Evolutionary conservation across 2,329 filamentous ascomycete species (phyloP).

Genomic region (Westerdykella aurantiaca): DNA sequence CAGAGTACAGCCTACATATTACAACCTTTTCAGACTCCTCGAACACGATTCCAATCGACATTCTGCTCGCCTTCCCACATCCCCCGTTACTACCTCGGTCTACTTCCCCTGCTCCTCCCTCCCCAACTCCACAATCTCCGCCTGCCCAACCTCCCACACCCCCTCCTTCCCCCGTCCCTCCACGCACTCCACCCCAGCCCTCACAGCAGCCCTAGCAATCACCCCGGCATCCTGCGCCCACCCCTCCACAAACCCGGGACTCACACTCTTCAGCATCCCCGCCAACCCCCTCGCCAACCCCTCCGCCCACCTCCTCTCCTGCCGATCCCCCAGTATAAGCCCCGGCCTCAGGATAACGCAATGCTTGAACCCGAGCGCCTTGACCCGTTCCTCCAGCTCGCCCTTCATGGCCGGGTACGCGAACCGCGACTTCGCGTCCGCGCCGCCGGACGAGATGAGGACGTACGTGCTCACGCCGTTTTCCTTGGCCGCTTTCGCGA

Average conservation of each 20-base stretch:
- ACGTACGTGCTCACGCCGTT: constrained; percentile 60
- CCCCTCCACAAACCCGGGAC: constrained; percentile 51
- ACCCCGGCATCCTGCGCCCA: constrained; percentile 69
- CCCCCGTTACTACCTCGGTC: no score
- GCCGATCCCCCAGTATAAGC: constrained; percentile 65
- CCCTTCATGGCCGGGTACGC: constrained; percentile 70
- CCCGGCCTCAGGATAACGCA: constrained; percentile 71
- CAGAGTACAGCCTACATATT: no score
- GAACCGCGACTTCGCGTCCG: constrained; percentile 49
- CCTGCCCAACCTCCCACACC: constrained; percentile 55
- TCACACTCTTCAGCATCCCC: constrained; percentile 46
- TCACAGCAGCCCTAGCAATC: constrained; percentile 63
- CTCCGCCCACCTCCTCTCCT: constrained; percentile 56
- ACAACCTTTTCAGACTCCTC: no score
- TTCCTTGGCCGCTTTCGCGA: constrained; percentile 70
- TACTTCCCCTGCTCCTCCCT: constrained; percentile 23
- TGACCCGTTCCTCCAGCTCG: constrained; percentile 74
- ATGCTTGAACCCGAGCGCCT: constrained; percentile 67
- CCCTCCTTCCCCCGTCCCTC: constrained; percentile 53
- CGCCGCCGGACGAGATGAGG: constrained; percentile 57
- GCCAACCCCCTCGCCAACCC: constrained; percentile 53
- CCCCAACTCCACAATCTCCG: constrained; percentile 64
- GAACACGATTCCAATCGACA: no score
- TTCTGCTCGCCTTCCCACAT: no score
- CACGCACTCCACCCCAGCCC: constrained; percentile 48